phyloP scores from a whole-genome alignment of 108 stramenopile genomes.

The Thalassiosira profunda region DNA sequence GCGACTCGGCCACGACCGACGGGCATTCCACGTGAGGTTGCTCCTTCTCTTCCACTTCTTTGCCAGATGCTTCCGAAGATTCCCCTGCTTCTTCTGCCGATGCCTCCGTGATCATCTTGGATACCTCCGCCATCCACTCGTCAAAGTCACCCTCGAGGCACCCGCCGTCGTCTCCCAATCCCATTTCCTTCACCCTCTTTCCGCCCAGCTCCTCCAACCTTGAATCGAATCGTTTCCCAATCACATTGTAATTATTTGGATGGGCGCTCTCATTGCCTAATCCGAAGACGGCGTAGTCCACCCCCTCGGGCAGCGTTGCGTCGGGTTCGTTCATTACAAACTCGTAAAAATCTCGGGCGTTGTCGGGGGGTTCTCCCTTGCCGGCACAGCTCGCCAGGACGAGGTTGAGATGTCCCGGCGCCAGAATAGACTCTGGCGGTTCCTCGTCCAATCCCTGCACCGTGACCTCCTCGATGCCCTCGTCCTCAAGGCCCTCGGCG shows the following conservation, averaged over 20 bases:
- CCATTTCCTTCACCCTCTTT: slow-evolving; percentile 60
- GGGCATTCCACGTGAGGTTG: slow-evolving; percentile 6
- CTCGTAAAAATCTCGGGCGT: slow-evolving; percentile 64
- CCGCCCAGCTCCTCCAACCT: slow-evolving; percentile 82
- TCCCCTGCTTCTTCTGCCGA: slow-evolving; percentile 13
- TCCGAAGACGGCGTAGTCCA: slow-evolving; percentile 89
- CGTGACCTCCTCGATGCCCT: slow-evolving; percentile 31
- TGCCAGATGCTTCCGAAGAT: slow-evolving; percentile 3
- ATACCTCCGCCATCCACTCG: slow-evolving; percentile 61
- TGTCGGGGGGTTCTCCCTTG: slow-evolving; percentile 82
- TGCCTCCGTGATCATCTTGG: slow-evolving; percentile 7
- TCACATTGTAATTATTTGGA: slow-evolving; percentile 88
- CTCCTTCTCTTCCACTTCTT: background rate
- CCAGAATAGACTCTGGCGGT: slow-evolving; percentile 28
- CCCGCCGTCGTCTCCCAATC: slow-evolving; percentile 93
- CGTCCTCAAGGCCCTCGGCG: slow-evolving; percentile 57
- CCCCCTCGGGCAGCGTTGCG: slow-evolving; percentile 1
- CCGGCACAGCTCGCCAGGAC: slow-evolving; percentile 75
- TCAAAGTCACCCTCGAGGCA: slow-evolving; percentile 96
- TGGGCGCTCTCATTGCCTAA: slow-evolving; percentile 89
- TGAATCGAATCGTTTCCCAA: slow-evolving; percentile 75
- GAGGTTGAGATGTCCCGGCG: slow-evolving; percentile 12
- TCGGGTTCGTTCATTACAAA: slow-evolving; percentile 52
- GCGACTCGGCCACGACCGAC: slow-evolving; percentile 36
- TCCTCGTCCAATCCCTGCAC: slow-evolving; percentile 56